Conservation (phyloP, 179 eudicot genomes). For the Heliamphora ciliata region DNA sequence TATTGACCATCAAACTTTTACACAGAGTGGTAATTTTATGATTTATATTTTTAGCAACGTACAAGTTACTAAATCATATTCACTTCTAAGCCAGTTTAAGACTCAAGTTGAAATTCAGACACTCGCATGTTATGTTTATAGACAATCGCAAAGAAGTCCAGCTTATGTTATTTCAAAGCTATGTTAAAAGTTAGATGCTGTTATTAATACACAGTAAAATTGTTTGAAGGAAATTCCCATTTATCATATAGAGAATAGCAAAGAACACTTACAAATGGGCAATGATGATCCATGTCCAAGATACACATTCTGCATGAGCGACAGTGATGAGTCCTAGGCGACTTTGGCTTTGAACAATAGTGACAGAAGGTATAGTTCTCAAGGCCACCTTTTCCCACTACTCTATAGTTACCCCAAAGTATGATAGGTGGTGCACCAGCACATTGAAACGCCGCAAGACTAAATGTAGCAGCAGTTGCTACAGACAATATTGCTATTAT, state of each 20-base stretch:
- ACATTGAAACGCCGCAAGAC: constrained; percentile 62
- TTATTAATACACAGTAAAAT: not conserved
- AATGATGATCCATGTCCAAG: constrained; percentile 98
- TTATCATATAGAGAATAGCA: not conserved
- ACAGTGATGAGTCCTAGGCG: constrained; percentile 90
- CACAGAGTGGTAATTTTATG: too few relatives aligned
- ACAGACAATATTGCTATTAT: constrained; percentile 48
- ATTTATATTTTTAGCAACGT: too few relatives aligned
- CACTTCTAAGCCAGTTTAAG: not conserved
- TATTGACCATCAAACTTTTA: too few relatives aligned
- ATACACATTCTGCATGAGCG: constrained; percentile 83
- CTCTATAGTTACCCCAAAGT: constrained; percentile 84
- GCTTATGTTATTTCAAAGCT: not conserved
- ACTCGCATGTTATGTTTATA: not conserved
- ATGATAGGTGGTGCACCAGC: constrained; percentile 72
- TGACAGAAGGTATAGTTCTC: constrained; percentile 69
- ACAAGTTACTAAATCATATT: not conserved
- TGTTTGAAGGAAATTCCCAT: not conserved
- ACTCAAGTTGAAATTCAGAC: not conserved
- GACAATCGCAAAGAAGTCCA: not conserved
- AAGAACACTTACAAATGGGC: constrained; percentile 83
- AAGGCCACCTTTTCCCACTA: constrained; percentile 73
- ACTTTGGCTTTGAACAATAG: constrained; percentile 81
- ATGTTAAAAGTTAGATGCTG: not conserved
- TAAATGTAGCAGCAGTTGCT: constrained; percentile 53